Conservation (phyloP, 306 rosid species). For the Medicago arabica region DNA sequence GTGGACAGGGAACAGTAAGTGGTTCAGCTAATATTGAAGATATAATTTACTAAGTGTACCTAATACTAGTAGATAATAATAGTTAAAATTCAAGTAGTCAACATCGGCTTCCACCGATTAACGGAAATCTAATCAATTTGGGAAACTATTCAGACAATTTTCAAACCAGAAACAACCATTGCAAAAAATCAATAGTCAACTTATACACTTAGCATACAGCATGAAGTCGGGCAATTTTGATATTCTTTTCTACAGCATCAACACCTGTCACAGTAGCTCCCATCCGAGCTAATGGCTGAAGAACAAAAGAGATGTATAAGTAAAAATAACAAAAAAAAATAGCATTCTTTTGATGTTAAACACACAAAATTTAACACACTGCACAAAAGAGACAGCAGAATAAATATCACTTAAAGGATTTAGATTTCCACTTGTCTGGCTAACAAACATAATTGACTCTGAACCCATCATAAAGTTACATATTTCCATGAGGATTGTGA, state of each 20-base stretch:
- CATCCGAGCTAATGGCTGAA: slow-evolving; percentile 92
- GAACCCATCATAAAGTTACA: slow-evolving; percentile 24
- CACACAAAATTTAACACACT: slow-evolving; percentile 20
- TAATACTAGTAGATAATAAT: neutral
- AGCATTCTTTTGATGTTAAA: slow-evolving; percentile 29
- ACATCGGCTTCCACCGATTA: slow-evolving; percentile 15
- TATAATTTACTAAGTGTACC: neutral
- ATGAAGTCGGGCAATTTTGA: slow-evolving; percentile 86
- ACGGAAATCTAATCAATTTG: slow-evolving; percentile 17
- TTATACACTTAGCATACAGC: slow-evolving; percentile 66
- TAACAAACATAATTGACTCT: slow-evolving; percentile 26
- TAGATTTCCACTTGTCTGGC: slow-evolving; percentile 27
- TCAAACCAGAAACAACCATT: slow-evolving; percentile 20
- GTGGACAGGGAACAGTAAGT: slow-evolving; percentile 37
- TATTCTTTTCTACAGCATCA: slow-evolving; percentile 86
- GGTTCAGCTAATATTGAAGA: slow-evolving; percentile 29
- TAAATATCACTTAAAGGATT: slow-evolving; percentile 27
- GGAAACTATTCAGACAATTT: slow-evolving; percentile 9
- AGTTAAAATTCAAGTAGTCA: slow-evolving; percentile 7
- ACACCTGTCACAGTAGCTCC: slow-evolving; percentile 90
- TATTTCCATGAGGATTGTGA: slow-evolving; percentile 2
- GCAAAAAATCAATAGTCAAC: slow-evolving; percentile 10
- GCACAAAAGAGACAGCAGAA: slow-evolving; percentile 10
- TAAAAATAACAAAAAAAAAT: slow-evolving; percentile 30
- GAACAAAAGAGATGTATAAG: slow-evolving; percentile 33